phyloP scores from a whole-genome alignment of 2,329 filamentous ascomycete species.

The Cercospora sp. region DNA sequence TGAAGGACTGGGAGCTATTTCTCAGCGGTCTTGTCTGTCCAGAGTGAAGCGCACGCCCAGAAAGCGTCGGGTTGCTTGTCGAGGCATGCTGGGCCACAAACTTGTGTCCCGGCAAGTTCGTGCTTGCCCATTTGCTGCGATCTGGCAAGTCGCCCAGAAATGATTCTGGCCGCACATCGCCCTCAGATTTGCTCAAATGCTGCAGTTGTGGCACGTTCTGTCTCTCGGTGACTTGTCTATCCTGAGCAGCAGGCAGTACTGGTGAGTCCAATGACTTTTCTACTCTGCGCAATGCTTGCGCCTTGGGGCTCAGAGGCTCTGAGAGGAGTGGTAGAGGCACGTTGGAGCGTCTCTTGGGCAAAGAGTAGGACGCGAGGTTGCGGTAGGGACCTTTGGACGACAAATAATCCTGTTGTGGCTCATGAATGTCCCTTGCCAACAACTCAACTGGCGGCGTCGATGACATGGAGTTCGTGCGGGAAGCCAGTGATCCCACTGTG shows the following conservation, averaged over 20 bases:
- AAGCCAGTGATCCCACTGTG: constrained; percentile 23
- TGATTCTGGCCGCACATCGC: constrained; percentile 30
- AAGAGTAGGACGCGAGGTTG: constrained; percentile 30
- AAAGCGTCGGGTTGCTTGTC: constrained; percentile 4
- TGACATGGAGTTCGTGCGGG: constrained; percentile 34
- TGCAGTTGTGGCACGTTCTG: constrained; percentile 24
- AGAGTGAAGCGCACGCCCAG: constrained; percentile 1
- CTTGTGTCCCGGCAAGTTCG: constrained; percentile 11
- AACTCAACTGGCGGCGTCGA: constrained; percentile 30
- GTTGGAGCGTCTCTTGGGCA: constrained; percentile 30
- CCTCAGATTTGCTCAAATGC: constrained; percentile 8
- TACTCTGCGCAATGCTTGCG: neutral
- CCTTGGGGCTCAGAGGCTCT: constrained; percentile 5
- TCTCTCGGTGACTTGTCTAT: neutral
- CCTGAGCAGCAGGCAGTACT: constrained; percentile 10
- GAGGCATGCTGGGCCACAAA: neutral
- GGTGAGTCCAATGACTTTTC: constrained; percentile 21
- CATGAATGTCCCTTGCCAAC: constrained; percentile 22
- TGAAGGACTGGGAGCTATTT: constrained; percentile 30
- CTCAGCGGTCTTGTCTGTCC: constrained; percentile 17
- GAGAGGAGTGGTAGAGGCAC: constrained; percentile 14
- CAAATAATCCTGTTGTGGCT: constrained; percentile 18
- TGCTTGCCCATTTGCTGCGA: constrained; percentile 24
- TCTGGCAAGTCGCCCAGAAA: constrained; percentile 33
- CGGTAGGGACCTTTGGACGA: constrained; percentile 24